Percentiles rank a stretch among this genome's conserved stretches.
These are phyloP conservation scores for Trichoderma gamsii DNA, from an alignment of 495 filamentous ascomycete species.

Conservation along the genomic window DNA sequence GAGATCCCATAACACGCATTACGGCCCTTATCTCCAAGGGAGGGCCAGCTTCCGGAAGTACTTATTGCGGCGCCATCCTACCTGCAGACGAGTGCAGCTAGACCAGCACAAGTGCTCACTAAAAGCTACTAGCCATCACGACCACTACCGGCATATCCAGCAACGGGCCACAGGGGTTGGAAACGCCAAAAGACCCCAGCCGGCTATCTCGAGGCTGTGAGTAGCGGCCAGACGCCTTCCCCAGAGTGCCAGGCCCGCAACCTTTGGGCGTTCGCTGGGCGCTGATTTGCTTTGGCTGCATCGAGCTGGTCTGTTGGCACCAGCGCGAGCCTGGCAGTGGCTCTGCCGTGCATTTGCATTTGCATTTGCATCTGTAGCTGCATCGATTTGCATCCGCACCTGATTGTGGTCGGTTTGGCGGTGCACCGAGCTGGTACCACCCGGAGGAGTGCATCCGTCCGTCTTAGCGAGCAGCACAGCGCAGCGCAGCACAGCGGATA, in stretches of 20 bases:
- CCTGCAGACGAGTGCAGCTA: background rate
- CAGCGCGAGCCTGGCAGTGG: conserved; percentile 3
- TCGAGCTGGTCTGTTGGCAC: background rate
- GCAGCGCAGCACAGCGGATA: background rate
- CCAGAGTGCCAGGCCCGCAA: background rate
- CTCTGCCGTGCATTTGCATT: background rate
- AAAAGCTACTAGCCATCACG: no score
- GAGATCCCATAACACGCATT: background rate
- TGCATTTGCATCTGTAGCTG: background rate
- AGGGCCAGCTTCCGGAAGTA: conserved; percentile 2
- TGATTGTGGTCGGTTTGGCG: background rate
- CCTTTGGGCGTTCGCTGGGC: background rate
- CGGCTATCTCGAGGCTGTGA: background rate
- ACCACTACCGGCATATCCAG: background rate
- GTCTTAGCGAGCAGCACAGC: background rate
- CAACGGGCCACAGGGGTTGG: conserved; percentile 7
- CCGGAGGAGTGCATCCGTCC: no score
- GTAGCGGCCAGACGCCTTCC: background rate
- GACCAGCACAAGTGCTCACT: no score
- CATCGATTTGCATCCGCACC: background rate
- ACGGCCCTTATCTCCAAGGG: background rate
- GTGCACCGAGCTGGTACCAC: no score
- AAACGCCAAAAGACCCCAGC: background rate
- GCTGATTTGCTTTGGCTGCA: background rate
- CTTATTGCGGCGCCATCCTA: background rate